Conservation (phyloP, 2,329 filamentous ascomycete species). For the Penicillium polonicum region DNA sequence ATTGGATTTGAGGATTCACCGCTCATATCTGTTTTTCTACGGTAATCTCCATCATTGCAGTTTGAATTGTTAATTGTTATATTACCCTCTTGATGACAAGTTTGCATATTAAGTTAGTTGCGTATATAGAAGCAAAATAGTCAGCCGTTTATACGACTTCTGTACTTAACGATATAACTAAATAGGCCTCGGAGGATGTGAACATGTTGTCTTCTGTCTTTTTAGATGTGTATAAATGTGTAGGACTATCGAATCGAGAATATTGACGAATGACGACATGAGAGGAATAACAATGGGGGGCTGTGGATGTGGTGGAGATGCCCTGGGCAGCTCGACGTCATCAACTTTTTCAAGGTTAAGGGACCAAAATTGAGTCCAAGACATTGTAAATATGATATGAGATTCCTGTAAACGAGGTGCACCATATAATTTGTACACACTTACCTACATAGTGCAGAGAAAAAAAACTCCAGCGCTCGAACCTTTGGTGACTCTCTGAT, state of each 20-base stretch:
- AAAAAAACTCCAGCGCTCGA: not conserved
- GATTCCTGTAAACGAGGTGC: not conserved
- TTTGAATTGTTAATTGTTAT: no score
- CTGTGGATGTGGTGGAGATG: not conserved
- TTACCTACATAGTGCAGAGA: not conserved
- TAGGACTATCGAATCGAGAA: not conserved
- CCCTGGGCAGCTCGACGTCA: constrained; percentile 2
- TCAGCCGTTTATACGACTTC: not conserved
- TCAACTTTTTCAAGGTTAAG: not conserved
- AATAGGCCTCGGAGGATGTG: no score
- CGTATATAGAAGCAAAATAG: not conserved
- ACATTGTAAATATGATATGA: not conserved
- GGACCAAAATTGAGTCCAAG: no score
- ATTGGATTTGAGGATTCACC: not conserved
- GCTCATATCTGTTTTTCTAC: not conserved
- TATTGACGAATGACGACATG: constrained; percentile 2
- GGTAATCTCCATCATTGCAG: no score
- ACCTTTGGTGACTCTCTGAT: constrained; percentile 12
- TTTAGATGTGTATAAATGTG: not conserved
- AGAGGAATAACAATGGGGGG: not conserved
- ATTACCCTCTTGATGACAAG: not conserved
- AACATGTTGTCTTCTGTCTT: not conserved
- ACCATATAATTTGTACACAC: not conserved
- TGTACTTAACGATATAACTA: not conserved
- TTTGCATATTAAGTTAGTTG: no score